A percentile compares a stretch with the other conserved stretches of the same genome.
Conservation (phyloP, 129 eudicot genomes). For the Tanacetum coccineum region DNA sequence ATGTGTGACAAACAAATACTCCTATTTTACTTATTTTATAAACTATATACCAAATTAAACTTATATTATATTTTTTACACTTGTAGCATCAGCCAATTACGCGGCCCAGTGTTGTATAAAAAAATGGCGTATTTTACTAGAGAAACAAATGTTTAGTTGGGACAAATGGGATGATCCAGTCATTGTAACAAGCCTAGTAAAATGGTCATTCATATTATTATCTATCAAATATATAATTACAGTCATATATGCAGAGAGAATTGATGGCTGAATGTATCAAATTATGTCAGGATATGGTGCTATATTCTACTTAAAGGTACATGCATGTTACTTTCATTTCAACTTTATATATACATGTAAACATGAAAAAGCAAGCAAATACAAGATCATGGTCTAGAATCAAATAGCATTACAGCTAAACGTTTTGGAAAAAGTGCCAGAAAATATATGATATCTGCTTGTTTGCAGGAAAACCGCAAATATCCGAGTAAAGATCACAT, state of each 20-base stretch:
- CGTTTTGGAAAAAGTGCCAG: neutral
- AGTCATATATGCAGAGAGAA: neutral
- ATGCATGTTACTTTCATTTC: neutral
- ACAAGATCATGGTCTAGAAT: neutral
- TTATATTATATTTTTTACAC: neutral
- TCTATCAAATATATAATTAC: neutral
- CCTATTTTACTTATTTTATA: too few relatives aligned
- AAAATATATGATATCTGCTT: too few relatives aligned
- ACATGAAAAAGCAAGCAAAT: neutral
- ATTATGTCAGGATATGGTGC: neutral
- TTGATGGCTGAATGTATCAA: constrained; percentile 1
- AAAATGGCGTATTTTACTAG: too few relatives aligned
- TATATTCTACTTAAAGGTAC: neutral
- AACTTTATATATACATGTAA: neutral
- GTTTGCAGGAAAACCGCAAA: constrained; percentile 18
- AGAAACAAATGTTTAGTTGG: neutral
- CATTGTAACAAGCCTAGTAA: neutral
- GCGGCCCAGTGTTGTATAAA: too few relatives aligned
- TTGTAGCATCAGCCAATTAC: too few relatives aligned
- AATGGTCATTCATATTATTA: neutral
- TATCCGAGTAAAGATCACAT: neutral
- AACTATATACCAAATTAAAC: too few relatives aligned
- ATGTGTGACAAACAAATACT: too few relatives aligned
- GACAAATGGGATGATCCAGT: neutral
- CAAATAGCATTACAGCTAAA: neutral